Base-by-base conservation (phyloP, 2,329 filamentous ascomycete species). In the Nemania sp. region DNA sequence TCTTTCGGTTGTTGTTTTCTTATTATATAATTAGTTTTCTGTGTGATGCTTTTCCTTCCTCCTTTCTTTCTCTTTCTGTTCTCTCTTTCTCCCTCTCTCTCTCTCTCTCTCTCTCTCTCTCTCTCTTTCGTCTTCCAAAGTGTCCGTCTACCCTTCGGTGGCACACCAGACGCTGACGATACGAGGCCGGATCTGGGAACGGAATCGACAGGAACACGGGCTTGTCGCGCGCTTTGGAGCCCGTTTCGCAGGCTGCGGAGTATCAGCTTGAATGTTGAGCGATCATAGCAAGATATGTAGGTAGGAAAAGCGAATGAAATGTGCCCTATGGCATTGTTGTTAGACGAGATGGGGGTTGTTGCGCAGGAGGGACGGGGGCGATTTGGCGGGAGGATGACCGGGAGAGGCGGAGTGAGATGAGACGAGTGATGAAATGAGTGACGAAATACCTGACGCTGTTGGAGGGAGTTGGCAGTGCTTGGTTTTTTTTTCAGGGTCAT, bases 281-380 rank as follows among this genome's bases (percentile, higher is more conserved):
- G 29, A 29, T 43, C 5, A 34, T 40, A 32, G 50, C 54, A 52
- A 43, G 50, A 57, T 18, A 42, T 34, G 35, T 25, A 37, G 43
- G 29, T 25, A 39, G 43, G 12, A 43, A 53, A 59, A 62, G 59
- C 59, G 59, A 62, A 62, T 52, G 59, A 35, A 58, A 62, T 40
- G 29, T 62, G 59, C 59, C 50, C 51, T 50, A 53, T 54, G 54
- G 54, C 49, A 57, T 47, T 47, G 40, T 32, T 39, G 45, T 7
- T 29, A 20, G 32, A 57, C 34, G 43, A 2, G 51, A 20, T 10
- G 15, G 20, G 6, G 51, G 45, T 32, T n/a, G n/a, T n/a, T n/a
- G 34, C 21, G 47, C 57, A 51, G 48, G 43, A 50, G 32, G 37
- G 34, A 37, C 17, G 37, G 37, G 2, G 15, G 39, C 34, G 6